These are phyloP conservation scores for Pisolithus microcarpus DNA, from an alignment of 768 basidiomycete genomes.

Conservation along the genomic window DNA sequence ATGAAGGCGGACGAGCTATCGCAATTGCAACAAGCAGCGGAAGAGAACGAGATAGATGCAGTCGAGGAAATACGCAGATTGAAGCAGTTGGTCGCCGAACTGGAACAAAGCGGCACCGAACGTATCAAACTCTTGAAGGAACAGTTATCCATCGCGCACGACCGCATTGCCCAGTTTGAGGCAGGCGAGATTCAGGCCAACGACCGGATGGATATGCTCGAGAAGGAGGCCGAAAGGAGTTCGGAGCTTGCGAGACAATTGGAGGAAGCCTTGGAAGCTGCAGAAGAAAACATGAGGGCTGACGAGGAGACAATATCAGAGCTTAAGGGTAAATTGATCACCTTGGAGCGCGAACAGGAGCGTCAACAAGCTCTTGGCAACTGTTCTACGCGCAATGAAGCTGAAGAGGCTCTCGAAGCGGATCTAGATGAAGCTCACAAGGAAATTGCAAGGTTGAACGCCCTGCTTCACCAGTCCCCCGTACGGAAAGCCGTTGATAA, in stretches of 20 bases:
- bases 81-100: conserved; percentile 47
- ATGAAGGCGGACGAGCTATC: conserved; percentile 21
- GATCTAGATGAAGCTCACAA: conserved; percentile 73
- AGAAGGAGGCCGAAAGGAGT: conserved; percentile 45
- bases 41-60: conserved; percentile 17
- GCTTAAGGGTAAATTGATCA: conserved; percentile 43
- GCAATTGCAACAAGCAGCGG: conserved; percentile 20
- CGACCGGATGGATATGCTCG: conserved; percentile 44
- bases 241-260: conserved; percentile 56
- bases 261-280: conserved; percentile 70
- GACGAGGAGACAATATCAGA: conserved; percentile 50
- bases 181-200: conserved; percentile 41
- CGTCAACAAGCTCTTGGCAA: conserved; percentile 20
- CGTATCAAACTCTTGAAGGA: conserved; percentile 51
- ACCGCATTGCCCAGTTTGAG: conserved; percentile 38
- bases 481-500: conserved; percentile 71
- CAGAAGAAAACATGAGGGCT: conserved; percentile 60
- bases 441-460: conserved; percentile 66
- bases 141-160: conserved; percentile 42
- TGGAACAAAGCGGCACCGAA: conserved; percentile 51
- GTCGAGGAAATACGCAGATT: conserved; percentile 31
- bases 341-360: conserved; percentile 55
- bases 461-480: conserved; percentile 62
- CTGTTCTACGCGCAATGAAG: conserved; percentile 40
- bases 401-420: conserved; percentile 55